Base-by-base conservation (phyloP, 2,329 filamentous ascomycete species). In the Chlorencoelia australis region DNA sequence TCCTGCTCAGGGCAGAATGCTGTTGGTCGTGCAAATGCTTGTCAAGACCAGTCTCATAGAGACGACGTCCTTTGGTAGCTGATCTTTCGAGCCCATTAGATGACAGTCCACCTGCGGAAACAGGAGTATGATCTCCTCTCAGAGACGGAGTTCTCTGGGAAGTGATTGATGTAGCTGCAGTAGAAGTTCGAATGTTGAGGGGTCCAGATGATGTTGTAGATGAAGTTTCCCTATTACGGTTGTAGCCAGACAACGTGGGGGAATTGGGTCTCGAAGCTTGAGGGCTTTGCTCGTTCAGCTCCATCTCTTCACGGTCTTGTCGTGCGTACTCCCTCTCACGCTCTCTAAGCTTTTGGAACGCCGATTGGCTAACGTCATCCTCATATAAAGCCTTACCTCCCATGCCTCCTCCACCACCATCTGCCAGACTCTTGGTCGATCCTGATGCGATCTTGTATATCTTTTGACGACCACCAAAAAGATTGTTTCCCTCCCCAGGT, bases 381-480 rank as follows among this genome's bases (percentile, higher is more conserved):
- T 93, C 87, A 53, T 95, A 96, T 2, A 94, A 59, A 0, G 78
- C 70, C 45, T 75, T 79, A 16, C 72, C 82, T 30, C 67, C 64
- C 67, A 84, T 73, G 30, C 68, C 70, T 14, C 66, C 64, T 11
- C 51, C 54, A 1, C 44, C 40, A 5, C 43, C 40, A 20, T 57
- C 60, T 9, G 47, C 43, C 37, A 60, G 50, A 47, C 60, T 50
- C 48, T 62, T 66, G 21, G 66, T 63, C 2, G 66, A 67, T 28
- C 57, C 55, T 10, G 56, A 66, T 1, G 82, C 69, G 45, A 94
- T 83, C 58, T 86, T 88, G 60, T 93, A 96, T 24, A 96, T 80
- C 63, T 96, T 96, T 58, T 96, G 91, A 29, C 91, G 77, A 11
- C 91, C 91, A 39, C 91, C 91, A 60, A 98, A 98, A 39, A 98